Conservation (phyloP, 129 eudicot species). For the Lactuca saligna region DNA sequence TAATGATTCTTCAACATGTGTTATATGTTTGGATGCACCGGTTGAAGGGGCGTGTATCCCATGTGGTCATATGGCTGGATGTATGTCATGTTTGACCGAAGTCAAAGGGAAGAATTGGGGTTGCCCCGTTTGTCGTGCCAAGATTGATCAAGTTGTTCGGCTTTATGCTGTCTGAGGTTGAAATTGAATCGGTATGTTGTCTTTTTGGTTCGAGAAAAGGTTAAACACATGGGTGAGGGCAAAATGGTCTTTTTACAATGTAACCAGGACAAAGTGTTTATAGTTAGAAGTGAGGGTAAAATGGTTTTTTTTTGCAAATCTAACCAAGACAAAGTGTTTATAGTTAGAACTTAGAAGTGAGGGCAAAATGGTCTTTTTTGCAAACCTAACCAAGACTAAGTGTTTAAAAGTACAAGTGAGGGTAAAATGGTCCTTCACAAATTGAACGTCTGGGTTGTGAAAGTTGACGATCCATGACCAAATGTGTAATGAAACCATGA, state of each 20-base stretch:
- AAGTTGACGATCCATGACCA: no score
- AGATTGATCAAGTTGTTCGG: conserved; percentile 79
- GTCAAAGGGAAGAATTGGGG: conserved; percentile 86
- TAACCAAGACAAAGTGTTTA: background rate
- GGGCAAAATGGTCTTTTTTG: no score
- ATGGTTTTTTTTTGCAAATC: background rate
- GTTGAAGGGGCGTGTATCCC: conserved; percentile 97
- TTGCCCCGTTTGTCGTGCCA: conserved; percentile 92
- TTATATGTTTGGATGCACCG: conserved; percentile 91
- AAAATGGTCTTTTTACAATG: background rate
- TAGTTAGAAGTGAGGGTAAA: no score
- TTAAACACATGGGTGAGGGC: background rate
- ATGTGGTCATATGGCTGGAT: conserved; percentile 99
- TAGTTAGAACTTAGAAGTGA: no score
- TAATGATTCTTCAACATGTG: conserved; percentile 61
- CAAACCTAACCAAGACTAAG: no score
- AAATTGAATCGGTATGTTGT: conserved; percentile 32
- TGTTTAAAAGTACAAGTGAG: no score
- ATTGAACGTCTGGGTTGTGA: background rate
- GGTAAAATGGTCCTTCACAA: no score
- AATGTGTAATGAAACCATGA: background rate
- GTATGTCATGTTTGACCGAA: conserved; percentile 90
- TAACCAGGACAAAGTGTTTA: background rate
- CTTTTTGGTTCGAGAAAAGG: background rate
- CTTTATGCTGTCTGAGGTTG: conserved; percentile 66